Percentiles rank a stretch among this genome's conserved stretches.
Conservation (phyloP, 306 rosid genomes). For the Parietaria judaica region DNA sequence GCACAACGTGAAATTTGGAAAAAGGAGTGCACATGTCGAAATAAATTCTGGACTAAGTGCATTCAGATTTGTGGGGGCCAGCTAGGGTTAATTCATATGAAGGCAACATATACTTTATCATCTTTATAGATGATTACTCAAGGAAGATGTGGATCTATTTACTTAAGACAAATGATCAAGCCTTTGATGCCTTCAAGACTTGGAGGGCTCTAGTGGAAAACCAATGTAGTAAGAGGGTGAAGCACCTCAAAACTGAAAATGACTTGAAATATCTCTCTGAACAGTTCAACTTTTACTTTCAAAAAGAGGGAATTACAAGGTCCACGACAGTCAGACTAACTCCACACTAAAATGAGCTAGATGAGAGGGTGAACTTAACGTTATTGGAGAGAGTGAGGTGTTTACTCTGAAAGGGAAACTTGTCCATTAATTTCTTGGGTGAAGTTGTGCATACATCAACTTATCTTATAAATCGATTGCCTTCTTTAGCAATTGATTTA, state of each 20-base stretch:
- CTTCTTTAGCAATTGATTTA: too few relatives aligned
- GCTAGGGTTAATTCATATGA: neutral
- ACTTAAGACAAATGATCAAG: neutral
- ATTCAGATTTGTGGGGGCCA: neutral
- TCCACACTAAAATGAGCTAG: neutral
- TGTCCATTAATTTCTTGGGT: neutral
- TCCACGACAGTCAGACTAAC: neutral
- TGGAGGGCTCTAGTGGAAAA: neutral
- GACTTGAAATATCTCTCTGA: neutral
- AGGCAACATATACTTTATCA: neutral
- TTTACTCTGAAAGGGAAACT: neutral
- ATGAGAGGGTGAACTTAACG: neutral
- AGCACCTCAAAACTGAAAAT: neutral
- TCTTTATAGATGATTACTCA: neutral
- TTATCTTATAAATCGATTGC: too few relatives aligned
- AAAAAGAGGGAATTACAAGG: neutral
- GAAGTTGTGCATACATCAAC: too few relatives aligned
- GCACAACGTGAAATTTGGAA: neutral
- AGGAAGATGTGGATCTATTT: neutral
- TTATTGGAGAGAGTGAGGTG: neutral
- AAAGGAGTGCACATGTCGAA: neutral
- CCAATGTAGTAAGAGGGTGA: neutral
- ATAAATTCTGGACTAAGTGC: neutral
- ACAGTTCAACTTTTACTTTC: neutral
- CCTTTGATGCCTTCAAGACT: neutral